Conservation (phyloP, 306 rosid species). For the Comarum palustre region DNA sequence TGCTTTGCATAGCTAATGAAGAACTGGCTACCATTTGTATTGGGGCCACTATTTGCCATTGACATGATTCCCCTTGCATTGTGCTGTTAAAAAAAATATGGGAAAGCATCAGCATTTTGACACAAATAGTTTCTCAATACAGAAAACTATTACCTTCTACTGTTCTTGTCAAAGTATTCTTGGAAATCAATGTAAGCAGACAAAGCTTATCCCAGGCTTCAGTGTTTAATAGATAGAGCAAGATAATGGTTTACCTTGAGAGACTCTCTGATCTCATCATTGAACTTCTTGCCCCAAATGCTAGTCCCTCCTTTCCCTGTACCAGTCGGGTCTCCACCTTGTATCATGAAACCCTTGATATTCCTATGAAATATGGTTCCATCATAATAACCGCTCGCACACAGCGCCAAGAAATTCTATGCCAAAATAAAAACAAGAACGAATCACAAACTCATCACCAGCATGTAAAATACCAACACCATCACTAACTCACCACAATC, state of each 20-base stretch:
- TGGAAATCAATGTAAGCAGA: not conserved
- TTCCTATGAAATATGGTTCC: slow-evolving; percentile 94
- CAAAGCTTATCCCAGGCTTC: too few species aligned
- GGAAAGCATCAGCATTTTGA: not conserved
- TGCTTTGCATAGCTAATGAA: slow-evolving; percentile 74
- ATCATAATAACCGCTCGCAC: slow-evolving; percentile 87
- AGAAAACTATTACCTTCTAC: not conserved
- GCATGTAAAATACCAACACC: not conserved
- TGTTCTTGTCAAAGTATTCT: not conserved
- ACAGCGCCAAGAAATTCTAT: slow-evolving; percentile 77
- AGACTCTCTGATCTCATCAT: slow-evolving; percentile 86
- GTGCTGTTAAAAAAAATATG: slow-evolving; percentile 48
- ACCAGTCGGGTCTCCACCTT: slow-evolving; percentile 98
- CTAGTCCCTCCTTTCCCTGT: slow-evolving; percentile 95
- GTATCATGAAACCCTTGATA: slow-evolving; percentile 95
- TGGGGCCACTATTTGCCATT: slow-evolving; percentile 96
- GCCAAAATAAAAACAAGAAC: slow-evolving; percentile 18
- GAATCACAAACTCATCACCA: slow-evolving; percentile 15
- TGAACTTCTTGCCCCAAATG: slow-evolving; percentile 93
- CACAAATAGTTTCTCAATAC: not conserved
- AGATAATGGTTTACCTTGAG: slow-evolving; percentile 50
- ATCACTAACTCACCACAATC: not conserved
- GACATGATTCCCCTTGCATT: slow-evolving; percentile 87
- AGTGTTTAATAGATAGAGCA: too few species aligned
- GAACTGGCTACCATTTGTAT: slow-evolving; percentile 96